Conservation (phyloP, 164 flowering plant genomes). For the Aristolochia fimbriata region DNA sequence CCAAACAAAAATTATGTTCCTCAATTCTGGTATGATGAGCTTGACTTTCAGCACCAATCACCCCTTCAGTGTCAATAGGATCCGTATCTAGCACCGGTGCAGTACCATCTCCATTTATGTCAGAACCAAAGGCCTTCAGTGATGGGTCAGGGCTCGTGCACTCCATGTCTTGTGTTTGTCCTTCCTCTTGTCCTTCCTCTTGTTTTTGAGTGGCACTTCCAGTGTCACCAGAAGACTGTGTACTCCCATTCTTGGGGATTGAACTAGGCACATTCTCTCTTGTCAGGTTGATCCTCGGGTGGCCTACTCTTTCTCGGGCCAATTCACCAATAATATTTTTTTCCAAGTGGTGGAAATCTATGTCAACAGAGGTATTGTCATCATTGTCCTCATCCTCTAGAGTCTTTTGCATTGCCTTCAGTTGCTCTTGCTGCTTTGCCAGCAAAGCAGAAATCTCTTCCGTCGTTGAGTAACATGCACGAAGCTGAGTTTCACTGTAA, state of each 20-base stretch:
- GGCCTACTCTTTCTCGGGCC: conserved; percentile 16
- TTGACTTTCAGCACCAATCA: conserved; percentile 66
- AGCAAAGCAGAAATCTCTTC: conserved; percentile 78
- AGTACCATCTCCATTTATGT: conserved; percentile 56
- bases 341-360: conserved; percentile 30
- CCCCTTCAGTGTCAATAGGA: conserved; percentile 48
- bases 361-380: conserved; percentile 51
- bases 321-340: conserved; percentile 13
- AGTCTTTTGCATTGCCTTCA: conserved; percentile 89
- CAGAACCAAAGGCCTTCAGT: conserved; percentile 72
- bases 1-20: conserved; percentile 27
- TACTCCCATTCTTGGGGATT: conserved; percentile 32
- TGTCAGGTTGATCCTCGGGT: conserved; percentile 14
- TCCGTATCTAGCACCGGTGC: conserved; percentile 42
- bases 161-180: conserved; percentile 73
- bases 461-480: conserved; percentile 95
- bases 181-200: conserved; percentile 50
- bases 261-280: conserved; percentile 45
- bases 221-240: conserved; percentile 32
- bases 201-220: conserved; percentile 78
- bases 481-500: conserved; percentile 93
- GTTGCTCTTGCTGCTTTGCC: conserved; percentile 89
- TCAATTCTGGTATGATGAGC: conserved; percentile 17
- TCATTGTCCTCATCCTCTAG: conserved; percentile 92
- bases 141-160: conserved; percentile 39